phyloP scores from a whole-genome alignment of 192 early-diverging fungal genomes.

The Funneliformis mosseae region DNA sequence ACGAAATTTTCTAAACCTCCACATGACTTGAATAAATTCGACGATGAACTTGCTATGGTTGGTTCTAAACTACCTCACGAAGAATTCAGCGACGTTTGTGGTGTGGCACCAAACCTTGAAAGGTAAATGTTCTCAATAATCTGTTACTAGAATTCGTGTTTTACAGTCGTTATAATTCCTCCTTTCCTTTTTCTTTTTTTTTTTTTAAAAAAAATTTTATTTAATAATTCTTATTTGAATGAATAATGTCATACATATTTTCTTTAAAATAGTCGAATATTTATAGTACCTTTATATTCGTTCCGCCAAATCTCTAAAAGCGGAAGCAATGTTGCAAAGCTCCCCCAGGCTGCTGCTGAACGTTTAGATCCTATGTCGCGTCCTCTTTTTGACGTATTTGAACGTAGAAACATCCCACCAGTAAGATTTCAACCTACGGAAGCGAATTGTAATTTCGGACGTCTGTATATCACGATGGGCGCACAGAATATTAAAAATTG shows the following conservation, averaged over 20 bases:
- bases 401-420: neutral
- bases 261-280: neutral
- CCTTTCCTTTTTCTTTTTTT: neutral
- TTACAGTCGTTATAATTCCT: neutral
- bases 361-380: neutral
- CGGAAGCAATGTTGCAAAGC: neutral
- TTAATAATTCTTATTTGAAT: neutral
- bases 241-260: neutral
- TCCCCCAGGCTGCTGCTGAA: neutral
- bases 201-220: neutral
- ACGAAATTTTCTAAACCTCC: neutral
- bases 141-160: neutral
- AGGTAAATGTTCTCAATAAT: neutral
- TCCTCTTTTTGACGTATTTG: neutral
- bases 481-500: neutral
- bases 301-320: neutral
- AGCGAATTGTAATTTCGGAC: neutral
- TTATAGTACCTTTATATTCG: neutral
- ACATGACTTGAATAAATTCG: neutral
- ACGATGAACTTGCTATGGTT: no score
- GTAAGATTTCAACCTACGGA: neutral
- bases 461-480: neutral
- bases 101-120: neutral
- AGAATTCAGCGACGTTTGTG: neutral
- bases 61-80: conserved; percentile 6